phyloP scores from a whole-genome alignment of 495 filamentous ascomycete genomes.

The Penicillium simplicissimum region DNA sequence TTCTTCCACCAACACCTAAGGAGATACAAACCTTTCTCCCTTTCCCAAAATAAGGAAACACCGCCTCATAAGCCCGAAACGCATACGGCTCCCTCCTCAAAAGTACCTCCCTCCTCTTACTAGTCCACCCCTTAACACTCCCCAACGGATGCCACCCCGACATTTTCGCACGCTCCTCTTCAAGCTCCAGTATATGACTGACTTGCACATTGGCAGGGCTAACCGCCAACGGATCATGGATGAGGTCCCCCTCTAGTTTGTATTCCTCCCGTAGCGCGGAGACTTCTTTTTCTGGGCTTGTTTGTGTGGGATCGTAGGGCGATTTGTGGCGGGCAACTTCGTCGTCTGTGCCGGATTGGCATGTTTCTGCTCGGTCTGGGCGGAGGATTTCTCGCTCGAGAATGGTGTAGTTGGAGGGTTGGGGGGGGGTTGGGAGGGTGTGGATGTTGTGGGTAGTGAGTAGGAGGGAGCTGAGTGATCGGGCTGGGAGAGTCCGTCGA shows the following conservation, averaged over 20 bases:
- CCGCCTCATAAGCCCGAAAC: constrained; percentile 26
- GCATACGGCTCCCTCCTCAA: constrained; percentile 23
- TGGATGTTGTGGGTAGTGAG: background rate
- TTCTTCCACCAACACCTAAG: background rate
- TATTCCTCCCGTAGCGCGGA: constrained; percentile 30
- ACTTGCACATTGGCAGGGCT: constrained; percentile 33
- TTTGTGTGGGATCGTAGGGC: constrained; percentile 31
- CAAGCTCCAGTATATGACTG: constrained; percentile 26
- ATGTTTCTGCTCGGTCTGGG: constrained; percentile 29
- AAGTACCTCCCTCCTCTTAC: constrained; percentile 23
- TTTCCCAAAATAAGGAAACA: constrained; percentile 19
- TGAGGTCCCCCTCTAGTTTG: constrained; percentile 22
- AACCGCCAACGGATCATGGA: constrained; percentile 27
- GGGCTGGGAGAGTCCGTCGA: background rate
- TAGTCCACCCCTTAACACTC: constrained; percentile 30
- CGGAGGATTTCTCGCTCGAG: constrained; percentile 30
- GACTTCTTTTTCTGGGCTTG: constrained; percentile 26
- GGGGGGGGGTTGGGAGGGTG: background rate
- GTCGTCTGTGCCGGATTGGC: constrained; percentile 33
- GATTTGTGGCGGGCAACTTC: constrained; percentile 34
- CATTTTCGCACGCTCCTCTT: constrained; percentile 13
- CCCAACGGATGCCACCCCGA: constrained; percentile 17
- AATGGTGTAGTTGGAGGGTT: constrained; percentile 34
- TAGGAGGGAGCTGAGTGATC: background rate
- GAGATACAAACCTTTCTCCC: constrained; percentile 5